These are phyloP conservation scores for Bassia scoparia DNA, from an alignment of 148 eudicot species.

Conservation along the genomic window DNA sequence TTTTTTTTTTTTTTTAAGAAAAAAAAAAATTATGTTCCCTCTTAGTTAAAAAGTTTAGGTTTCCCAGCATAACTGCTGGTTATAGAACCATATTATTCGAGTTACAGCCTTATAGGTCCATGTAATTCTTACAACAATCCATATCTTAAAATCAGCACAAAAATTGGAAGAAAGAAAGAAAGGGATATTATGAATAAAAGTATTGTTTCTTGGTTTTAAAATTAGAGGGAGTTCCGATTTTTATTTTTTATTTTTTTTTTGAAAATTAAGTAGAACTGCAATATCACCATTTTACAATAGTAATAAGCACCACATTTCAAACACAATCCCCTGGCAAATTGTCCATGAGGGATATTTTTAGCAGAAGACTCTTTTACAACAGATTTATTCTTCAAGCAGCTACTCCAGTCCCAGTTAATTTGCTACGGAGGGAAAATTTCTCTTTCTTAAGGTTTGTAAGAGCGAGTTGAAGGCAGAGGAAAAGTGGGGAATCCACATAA, in stretches of 20 bases:
- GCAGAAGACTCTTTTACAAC: too few species aligned
- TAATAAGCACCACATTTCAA: not conserved
- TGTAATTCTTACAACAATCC: slow-evolving; percentile 23
- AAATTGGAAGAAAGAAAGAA: too few species aligned
- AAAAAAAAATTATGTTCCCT: slow-evolving; percentile 3
- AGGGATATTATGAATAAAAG: not conserved
- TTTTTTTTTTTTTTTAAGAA: too few species aligned
- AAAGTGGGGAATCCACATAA: too few species aligned
- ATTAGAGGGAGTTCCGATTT: not conserved
- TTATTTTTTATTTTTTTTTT: too few species aligned
- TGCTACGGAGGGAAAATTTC: too few species aligned
- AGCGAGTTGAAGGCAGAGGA: too few species aligned
- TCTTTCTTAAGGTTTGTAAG: too few species aligned
- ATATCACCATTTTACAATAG: not conserved
- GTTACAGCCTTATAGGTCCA: slow-evolving; percentile 20
- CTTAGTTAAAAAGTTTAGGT: slow-evolving; percentile 14
- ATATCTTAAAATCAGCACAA: slow-evolving; percentile 19
- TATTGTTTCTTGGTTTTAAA: not conserved
- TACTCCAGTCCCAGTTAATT: too few species aligned
- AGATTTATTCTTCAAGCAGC: too few species aligned
- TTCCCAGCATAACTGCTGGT: slow-evolving; percentile 13
- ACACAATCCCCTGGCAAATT: not conserved
- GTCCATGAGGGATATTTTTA: too few species aligned
- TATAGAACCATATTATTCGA: slow-evolving; percentile 12
- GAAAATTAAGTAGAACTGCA: not conserved